phyloP scores from a whole-genome alignment of 352 stramenopile species.

The Globisporangium cylindrosporum region DNA sequence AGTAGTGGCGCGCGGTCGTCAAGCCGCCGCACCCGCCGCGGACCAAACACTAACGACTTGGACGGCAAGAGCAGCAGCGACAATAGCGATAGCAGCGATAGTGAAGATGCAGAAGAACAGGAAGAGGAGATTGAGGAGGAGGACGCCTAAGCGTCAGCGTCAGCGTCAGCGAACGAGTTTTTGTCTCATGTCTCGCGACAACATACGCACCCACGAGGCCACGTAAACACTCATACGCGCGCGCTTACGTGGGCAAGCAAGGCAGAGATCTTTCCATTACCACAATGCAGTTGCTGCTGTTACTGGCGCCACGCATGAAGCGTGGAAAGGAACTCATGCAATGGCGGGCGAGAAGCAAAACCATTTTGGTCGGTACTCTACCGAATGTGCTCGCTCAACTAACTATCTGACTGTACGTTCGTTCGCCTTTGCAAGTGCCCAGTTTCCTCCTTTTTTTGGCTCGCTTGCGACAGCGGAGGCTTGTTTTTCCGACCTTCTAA shows the following conservation, averaged over 20 bases:
- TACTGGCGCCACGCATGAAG: background rate
- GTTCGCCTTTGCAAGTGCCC: background rate
- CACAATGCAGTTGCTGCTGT: background rate
- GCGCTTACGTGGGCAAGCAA: background rate
- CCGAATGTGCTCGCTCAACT: too few relatives aligned
- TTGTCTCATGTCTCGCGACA: background rate
- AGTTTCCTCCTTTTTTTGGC: slow-evolving; percentile 3
- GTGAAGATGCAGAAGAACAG: slow-evolving; percentile 8
- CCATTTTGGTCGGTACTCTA: too few relatives aligned
- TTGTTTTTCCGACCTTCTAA: background rate
- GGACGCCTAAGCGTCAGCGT: background rate
- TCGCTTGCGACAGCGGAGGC: background rate
- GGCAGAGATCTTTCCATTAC: slow-evolving; percentile 2
- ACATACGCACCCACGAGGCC: background rate
- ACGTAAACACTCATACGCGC: slow-evolving; percentile 4
- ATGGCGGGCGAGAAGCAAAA: too few relatives aligned
- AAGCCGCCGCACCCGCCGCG: background rate
- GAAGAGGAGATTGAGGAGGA: background rate
- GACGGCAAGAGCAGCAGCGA: background rate
- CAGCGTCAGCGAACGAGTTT: background rate
- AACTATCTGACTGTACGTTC: too few relatives aligned
- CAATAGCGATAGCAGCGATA: slow-evolving; percentile 1
- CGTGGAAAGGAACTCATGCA: too few relatives aligned
- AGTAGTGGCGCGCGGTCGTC: background rate
- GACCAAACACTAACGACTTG: background rate